A percentile compares a stretch with the other conserved stretches of the same genome.
phyloP scores from a whole-genome alignment of 2,329 filamentous ascomycete species.

The Diaporthe vexans region DNA sequence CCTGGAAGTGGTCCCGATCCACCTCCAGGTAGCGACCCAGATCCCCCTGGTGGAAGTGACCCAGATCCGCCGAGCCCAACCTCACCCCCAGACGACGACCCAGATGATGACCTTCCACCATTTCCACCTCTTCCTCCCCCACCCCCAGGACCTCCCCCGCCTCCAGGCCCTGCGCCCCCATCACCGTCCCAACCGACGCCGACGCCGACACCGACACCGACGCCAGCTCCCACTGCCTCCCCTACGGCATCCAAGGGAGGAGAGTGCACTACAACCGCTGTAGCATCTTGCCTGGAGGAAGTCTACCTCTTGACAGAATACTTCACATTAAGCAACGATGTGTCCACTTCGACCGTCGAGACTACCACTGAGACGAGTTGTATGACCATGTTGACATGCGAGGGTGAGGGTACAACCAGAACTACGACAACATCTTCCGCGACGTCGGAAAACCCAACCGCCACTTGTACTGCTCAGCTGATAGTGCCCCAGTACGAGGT shows the following conservation, averaged over 20 bases:
- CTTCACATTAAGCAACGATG: conserved; percentile 5
- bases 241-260: not conserved
- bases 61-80: no score
- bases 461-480: not conserved
- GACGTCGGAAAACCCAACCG: not conserved
- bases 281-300: not conserved
- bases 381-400: not conserved
- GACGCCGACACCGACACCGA: not conserved
- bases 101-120: not conserved
- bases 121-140: not conserved
- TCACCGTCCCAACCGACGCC: not conserved
- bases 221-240: not conserved
- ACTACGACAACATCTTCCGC: conserved; percentile 7
- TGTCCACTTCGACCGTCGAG: conserved; percentile 16
- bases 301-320: not conserved
- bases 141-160: no score
- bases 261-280: not conserved
- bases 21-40: not conserved
- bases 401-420: not conserved
- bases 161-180: no score
- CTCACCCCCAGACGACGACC: not conserved
- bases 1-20: not conserved
- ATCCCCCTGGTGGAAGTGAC: no score
- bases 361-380: not conserved
- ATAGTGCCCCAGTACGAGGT: conserved; percentile 21